These are phyloP conservation scores for Stipa capillata DNA, from an alignment of 176 grass and related monocot species.

Conservation along the genomic window DNA sequence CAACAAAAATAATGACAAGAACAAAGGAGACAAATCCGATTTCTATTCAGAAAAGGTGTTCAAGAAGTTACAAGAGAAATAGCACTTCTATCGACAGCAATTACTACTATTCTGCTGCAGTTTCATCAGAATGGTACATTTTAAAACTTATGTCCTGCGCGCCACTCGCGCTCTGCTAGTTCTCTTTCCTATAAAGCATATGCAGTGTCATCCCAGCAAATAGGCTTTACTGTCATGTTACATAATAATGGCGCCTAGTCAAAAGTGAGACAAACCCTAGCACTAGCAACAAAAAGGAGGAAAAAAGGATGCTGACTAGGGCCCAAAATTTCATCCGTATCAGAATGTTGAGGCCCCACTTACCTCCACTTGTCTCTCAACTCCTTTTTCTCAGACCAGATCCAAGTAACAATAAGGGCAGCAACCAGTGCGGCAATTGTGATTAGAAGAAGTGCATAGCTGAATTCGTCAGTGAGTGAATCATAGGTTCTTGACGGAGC, in stretches of 20 bases:
- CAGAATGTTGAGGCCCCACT: conserved; percentile 18
- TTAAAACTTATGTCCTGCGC: conserved; percentile 10
- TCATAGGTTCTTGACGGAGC: conserved; percentile 97
- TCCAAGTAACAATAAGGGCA: conserved; percentile 68
- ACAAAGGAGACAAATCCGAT: background rate
- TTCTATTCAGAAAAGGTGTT: background rate
- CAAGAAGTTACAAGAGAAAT: conserved; percentile 6
- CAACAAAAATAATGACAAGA: background rate
- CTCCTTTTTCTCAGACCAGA: conserved; percentile 78
- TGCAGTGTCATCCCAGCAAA: conserved; percentile 9
- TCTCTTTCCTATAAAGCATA: conserved; percentile 23
- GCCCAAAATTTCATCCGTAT: conserved; percentile 31
- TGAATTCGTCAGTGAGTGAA: conserved; percentile 97
- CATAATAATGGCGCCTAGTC: conserved; percentile 42
- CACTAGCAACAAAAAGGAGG: conserved; percentile 21
- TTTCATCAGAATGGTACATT: background rate
- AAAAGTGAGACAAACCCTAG: conserved; percentile 42
- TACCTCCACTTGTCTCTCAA: conserved; percentile 94
- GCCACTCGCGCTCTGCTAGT: background rate
- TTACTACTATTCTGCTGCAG: conserved; percentile 16
- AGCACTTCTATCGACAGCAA: conserved; percentile 5
- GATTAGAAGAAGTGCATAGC: conserved; percentile 70
- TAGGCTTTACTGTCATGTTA: conserved; percentile 23
- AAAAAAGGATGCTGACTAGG: conserved; percentile 49
- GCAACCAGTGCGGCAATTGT: conserved; percentile 63